phyloP scores from a whole-genome alignment of 345 rosid genomes.

The Acer negundo region DNA sequence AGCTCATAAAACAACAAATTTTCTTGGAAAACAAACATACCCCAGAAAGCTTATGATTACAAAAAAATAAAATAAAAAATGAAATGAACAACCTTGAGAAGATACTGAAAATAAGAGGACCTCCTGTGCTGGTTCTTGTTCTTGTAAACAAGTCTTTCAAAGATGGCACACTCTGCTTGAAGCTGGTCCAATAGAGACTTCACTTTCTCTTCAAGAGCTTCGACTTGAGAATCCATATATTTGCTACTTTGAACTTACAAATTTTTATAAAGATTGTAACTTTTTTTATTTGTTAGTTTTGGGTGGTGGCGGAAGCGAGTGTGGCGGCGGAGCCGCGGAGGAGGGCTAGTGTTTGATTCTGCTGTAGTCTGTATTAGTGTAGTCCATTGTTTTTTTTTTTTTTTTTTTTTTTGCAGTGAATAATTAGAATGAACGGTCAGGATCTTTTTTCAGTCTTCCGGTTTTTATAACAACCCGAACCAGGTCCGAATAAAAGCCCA shows the following conservation, averaged over 20 bases:
- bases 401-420: neutral
- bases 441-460: no score
- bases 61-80: neutral
- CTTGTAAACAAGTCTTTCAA: conserved; percentile 82
- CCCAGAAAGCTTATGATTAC: neutral
- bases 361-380: neutral
- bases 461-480: no score
- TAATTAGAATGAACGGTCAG: no score
- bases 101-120: conserved; percentile 82
- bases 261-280: neutral
- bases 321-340: neutral
- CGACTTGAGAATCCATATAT: conserved; percentile 35
- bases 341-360: neutral
- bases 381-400: neutral
- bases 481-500: no score
- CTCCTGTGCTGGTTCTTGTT: conserved; percentile 95
- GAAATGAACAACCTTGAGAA: conserved; percentile 59
- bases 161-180: conserved; percentile 55
- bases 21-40: no score
- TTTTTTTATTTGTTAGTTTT: neutral
- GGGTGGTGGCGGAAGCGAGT: neutral
- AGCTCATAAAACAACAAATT: neutral
- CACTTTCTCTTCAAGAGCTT: conserved; percentile 55
- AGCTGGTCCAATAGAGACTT: conserved; percentile 54
- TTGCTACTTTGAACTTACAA: neutral